Conservation (phyloP, 2,329 filamentous ascomycete species). For the Basipetospora sp. region DNA sequence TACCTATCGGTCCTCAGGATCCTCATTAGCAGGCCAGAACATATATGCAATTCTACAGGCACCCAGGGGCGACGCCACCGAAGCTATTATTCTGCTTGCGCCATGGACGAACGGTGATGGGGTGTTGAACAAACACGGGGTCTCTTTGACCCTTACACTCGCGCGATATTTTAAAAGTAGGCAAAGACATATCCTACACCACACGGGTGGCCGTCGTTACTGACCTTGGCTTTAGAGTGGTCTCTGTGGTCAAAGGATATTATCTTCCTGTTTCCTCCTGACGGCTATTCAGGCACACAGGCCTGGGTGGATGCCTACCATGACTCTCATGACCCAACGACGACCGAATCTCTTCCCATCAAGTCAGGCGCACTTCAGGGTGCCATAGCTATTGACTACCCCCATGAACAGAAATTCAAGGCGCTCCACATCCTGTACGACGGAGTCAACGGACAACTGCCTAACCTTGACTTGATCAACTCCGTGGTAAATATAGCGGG, state of each 20-base stretch:
- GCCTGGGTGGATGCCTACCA: constrained; percentile 98
- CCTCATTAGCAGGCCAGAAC: constrained; percentile 67
- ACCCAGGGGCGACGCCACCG: constrained; percentile 86
- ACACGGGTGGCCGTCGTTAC: neutral
- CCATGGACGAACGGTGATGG: constrained; percentile 74
- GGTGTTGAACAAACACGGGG: constrained; percentile 69
- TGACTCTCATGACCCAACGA: constrained; percentile 60
- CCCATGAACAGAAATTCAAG: constrained; percentile 70
- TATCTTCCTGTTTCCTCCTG: constrained; percentile 74
- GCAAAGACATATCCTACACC: constrained; percentile 9
- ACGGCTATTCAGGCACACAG: constrained; percentile 79
- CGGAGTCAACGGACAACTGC: constrained; percentile 85
- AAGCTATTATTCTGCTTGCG: constrained; percentile 84
- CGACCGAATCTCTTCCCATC: constrained; percentile 62
- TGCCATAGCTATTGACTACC: constrained; percentile 84
- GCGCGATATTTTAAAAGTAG: constrained; percentile 83
- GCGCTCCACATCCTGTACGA: constrained; percentile 87
- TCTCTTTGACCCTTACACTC: constrained; percentile 72
- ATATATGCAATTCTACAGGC: constrained; percentile 87
- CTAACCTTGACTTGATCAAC: constrained; percentile 92
- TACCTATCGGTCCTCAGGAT: constrained; percentile 65
- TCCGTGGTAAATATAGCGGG: constrained; percentile 75
- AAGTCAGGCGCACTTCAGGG: constrained; percentile 91
- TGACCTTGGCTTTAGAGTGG: constrained; percentile 48
- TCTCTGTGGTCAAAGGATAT: constrained; percentile 99